Evolutionary conservation across 2,329 filamentous ascomycete species (phyloP).

Genomic region (Geosmithia morbida): DNA sequence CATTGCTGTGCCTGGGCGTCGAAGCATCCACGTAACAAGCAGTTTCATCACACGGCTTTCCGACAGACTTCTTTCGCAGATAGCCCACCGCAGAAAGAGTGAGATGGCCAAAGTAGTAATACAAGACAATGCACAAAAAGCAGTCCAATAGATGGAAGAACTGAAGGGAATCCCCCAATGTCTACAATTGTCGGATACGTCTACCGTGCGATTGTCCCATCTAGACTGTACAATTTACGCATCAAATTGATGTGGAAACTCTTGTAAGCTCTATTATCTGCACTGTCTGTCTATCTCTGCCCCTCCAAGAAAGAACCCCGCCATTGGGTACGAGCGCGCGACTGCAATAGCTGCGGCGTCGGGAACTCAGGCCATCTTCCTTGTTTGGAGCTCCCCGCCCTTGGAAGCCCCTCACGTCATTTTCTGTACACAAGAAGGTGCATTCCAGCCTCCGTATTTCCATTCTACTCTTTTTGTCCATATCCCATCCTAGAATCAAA

Average conservation of each 20-base stretch:
- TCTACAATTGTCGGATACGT: background rate
- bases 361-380: too few species aligned
- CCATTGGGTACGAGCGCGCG: slow-evolving; percentile 1
- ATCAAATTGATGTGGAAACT: background rate
- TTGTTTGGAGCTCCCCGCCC: slow-evolving; percentile 1
- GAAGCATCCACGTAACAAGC: too few species aligned
- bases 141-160: background rate
- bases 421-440: background rate
- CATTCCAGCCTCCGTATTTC: slow-evolving; percentile 6
- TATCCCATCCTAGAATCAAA: background rate
- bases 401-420: slow-evolving; percentile 4
- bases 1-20: background rate
- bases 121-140: background rate
- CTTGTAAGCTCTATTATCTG: background rate
- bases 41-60: too few species aligned
- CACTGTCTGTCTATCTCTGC: background rate
- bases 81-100: too few species aligned
- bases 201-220: background rate
- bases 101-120: too few species aligned
- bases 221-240: background rate
- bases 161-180: background rate
- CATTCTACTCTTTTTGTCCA: slow-evolving; percentile 2
- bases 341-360: too few species aligned
- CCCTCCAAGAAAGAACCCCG: slow-evolving; percentile 3
- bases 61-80: too few species aligned